Evolutionary conservation across 2,329 filamentous ascomycete species (phyloP).

Genomic region (Coniosporium tulheliwenetii): DNA sequence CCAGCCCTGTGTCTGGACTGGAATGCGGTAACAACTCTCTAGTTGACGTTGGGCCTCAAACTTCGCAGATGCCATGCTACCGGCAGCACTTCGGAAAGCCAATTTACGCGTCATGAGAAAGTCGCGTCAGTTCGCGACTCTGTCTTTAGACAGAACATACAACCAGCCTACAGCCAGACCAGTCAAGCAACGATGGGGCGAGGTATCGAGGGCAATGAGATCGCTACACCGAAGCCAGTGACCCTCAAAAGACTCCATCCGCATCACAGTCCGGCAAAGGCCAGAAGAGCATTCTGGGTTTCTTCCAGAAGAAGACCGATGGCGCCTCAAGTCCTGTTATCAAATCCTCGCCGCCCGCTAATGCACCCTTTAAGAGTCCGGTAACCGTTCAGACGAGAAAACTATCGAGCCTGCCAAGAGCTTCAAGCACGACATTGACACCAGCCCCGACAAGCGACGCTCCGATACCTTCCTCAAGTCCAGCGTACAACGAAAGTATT

Average conservation of each 20-base stretch:
- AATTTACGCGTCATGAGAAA: too few species aligned
- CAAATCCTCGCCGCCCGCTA: neutral
- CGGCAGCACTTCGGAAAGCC: too few species aligned
- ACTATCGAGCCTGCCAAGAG: neutral
- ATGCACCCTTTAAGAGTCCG: neutral
- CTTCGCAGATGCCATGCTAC: too few species aligned
- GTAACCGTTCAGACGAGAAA: neutral
- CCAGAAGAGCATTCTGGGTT: constrained; percentile 61
- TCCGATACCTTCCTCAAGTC: constrained; percentile 31
- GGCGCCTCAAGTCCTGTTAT: constrained; percentile 1
- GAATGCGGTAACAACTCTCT: too few species aligned
- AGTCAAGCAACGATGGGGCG: constrained; percentile 19
- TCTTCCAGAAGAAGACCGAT: constrained; percentile 48
- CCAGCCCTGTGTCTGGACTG: too few species aligned
- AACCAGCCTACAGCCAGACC: too few species aligned
- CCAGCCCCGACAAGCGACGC: constrained; percentile 72
- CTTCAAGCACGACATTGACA: constrained; percentile 35
- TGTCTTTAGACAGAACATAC: too few species aligned
- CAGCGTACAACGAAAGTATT: constrained; percentile 46
- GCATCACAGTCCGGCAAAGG: constrained; percentile 39
- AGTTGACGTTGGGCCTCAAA: too few species aligned
- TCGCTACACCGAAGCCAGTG: constrained; percentile 25
- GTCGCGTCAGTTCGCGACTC: too few species aligned
- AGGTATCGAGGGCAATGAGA: constrained; percentile 30
- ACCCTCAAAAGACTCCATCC: constrained; percentile 29